Evolutionary conservation across 1,284 basidiomycete genomes (phyloP).

Genomic region (Entoloma clypeatum): DNA sequence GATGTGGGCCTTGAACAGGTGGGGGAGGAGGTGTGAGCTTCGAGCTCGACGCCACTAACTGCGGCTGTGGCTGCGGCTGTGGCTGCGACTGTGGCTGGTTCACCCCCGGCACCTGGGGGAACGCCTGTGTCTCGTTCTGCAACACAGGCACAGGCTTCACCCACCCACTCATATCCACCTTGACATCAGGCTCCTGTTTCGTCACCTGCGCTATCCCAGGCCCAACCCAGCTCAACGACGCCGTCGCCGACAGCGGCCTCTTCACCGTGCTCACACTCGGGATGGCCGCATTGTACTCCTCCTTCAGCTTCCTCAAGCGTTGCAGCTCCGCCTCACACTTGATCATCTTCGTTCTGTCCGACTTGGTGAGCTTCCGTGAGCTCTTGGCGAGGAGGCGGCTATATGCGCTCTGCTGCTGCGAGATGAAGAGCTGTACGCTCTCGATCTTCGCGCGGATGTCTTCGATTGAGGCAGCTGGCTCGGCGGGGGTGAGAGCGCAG

Average conservation of each 20-base stretch:
- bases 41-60: constrained; percentile 14
- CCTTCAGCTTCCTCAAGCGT: constrained; percentile 23
- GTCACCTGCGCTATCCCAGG: constrained; percentile 2
- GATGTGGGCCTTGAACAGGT: background rate
- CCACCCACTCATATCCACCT: background rate
- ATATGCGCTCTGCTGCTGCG: constrained; percentile 17
- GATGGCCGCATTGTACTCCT: constrained; percentile 24
- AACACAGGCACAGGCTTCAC: too few relatives aligned
- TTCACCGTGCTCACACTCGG: constrained; percentile 23
- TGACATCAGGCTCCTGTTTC: constrained; percentile 1
- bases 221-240: constrained; percentile 5
- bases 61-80: background rate
- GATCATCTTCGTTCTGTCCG: constrained; percentile 28
- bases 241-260: constrained; percentile 11
- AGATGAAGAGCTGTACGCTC: constrained; percentile 27
- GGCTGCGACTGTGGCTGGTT: too few relatives aligned
- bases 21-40: constrained; percentile 14
- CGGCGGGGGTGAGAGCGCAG: constrained; percentile 7
- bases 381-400: constrained; percentile 26
- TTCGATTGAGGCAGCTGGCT: constrained; percentile 19
- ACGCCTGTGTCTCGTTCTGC: too few relatives aligned
- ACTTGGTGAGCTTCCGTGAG: constrained; percentile 25
- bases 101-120: too few relatives aligned
- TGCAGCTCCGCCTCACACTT: constrained; percentile 19
- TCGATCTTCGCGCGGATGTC: constrained; percentile 25